phyloP scores from a whole-genome alignment of 495 filamentous ascomycete genomes.

The Viridothelium virens region DNA sequence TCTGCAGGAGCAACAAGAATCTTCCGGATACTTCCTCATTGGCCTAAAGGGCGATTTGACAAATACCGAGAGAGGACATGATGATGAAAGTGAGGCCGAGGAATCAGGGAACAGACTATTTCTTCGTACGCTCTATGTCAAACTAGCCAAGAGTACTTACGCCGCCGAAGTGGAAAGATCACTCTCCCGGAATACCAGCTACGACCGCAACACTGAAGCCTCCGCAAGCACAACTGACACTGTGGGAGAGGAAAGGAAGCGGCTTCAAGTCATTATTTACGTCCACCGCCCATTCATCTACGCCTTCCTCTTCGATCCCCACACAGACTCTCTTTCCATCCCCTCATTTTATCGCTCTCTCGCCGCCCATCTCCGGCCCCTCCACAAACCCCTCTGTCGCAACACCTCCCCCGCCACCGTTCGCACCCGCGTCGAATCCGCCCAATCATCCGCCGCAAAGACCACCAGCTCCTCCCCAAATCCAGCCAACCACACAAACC shows the following conservation, averaged over 20 bases:
- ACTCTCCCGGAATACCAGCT: neutral
- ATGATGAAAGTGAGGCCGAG: conserved; percentile 21
- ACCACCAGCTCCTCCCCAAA: conserved; percentile 26
- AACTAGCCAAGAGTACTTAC: conserved; percentile 14
- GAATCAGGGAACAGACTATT: conserved; percentile 31
- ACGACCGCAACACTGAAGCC: neutral
- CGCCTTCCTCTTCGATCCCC: conserved; percentile 73
- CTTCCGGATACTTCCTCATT: conserved; percentile 58
- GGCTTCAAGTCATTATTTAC: conserved; percentile 66
- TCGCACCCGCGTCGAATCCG: conserved; percentile 39
- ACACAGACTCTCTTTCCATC: conserved; percentile 57
- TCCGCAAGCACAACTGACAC: neutral
- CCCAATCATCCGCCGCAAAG: conserved; percentile 23
- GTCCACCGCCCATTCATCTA: conserved; percentile 82
- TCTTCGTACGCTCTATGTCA: conserved; percentile 46
- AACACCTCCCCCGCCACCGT: conserved; percentile 55
- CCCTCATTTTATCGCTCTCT: conserved; percentile 70
- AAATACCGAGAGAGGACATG: conserved; percentile 33
- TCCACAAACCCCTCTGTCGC: conserved; percentile 60
- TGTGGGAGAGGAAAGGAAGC: conserved; percentile 26
- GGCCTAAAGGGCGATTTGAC: conserved; percentile 56
- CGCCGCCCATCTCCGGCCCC: conserved; percentile 70
- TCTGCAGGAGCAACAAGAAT: conserved; percentile 31
- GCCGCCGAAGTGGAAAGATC: neutral
- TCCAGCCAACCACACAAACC: conserved; percentile 43